Conservation (phyloP, 768 basidiomycete genomes). For the Pleurotus platypus region DNA sequence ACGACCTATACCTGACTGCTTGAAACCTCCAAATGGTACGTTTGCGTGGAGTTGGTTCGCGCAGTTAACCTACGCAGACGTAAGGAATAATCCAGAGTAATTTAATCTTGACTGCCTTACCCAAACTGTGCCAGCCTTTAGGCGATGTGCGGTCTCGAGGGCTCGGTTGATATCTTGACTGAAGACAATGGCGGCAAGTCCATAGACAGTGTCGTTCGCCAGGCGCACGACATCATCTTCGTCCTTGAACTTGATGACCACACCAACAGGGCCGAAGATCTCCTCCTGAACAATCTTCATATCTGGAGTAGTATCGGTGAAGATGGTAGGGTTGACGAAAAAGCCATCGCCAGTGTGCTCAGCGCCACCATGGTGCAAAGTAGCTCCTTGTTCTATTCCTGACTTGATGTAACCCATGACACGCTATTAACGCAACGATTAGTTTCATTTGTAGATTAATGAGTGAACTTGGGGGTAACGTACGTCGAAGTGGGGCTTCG, state of each 20-base stretch:
- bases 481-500: constrained; percentile 70
- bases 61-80: constrained; percentile 37
- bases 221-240: constrained; percentile 60
- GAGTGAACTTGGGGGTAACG: constrained; percentile 20
- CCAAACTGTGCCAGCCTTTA: constrained; percentile 84
- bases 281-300: constrained; percentile 70
- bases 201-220: constrained; percentile 88
- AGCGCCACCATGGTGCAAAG: constrained; percentile 54
- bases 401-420: constrained; percentile 69
- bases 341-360: constrained; percentile 54
- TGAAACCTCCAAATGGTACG: constrained; percentile 85
- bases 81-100: too few species aligned
- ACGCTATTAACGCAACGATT: constrained; percentile 32
- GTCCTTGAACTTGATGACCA: constrained; percentile 62
- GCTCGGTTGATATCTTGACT: constrained; percentile 75
- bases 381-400: constrained; percentile 68
- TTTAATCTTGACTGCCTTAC: constrained; percentile 20
- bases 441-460: neutral
- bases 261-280: constrained; percentile 75
- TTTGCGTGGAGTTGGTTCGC: constrained; percentile 46
- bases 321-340: constrained; percentile 61
- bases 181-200: constrained; percentile 87
- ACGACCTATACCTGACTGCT: constrained; percentile 78
- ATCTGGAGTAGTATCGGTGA: constrained; percentile 54
- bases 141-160: constrained; percentile 62